Conservation (phyloP, 495 filamentous ascomycete species). For the Hypoxylon subgilvum region DNA sequence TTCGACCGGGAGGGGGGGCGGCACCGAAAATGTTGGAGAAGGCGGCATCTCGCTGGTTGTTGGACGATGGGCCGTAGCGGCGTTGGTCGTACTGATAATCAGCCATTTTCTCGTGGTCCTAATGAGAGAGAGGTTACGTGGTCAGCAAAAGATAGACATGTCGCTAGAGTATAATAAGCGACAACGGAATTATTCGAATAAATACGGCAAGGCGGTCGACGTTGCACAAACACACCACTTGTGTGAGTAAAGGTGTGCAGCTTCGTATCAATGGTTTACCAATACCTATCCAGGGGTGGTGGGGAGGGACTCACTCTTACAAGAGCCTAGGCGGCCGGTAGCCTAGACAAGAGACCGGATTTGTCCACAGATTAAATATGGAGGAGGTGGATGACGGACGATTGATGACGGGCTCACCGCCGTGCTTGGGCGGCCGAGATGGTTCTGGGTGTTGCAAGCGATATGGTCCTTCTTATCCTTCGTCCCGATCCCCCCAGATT, state of each 20-base stretch:
- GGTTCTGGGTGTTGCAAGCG: constrained; percentile 23
- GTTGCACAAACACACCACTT: constrained; percentile 34
- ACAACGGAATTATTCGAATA: constrained; percentile 17
- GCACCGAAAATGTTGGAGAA: constrained; percentile 96
- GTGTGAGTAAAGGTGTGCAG: constrained; percentile 19
- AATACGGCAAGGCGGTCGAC: constrained; percentile 12
- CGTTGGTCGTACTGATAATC: constrained; percentile 80
- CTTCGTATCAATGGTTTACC: constrained; percentile 28
- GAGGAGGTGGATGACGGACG: constrained; percentile 30
- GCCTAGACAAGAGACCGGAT: constrained; percentile 41
- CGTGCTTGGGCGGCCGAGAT: constrained; percentile 26
- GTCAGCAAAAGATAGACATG: constrained; percentile 27
- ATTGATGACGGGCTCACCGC: constrained; percentile 34
- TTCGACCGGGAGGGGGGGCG: constrained; percentile 82
- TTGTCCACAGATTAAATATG: constrained; percentile 18
- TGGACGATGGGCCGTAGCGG: constrained; percentile 71
- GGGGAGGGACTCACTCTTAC: constrained; percentile 37
- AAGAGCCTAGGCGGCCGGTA: constrained; percentile 42
- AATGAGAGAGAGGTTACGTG: constrained; percentile 19
- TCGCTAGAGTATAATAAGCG: constrained; percentile 11
- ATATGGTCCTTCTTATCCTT: constrained; percentile 19
- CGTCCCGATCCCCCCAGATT: constrained; percentile 7
- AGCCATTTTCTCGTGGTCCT: constrained; percentile 69
- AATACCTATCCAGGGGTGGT: constrained; percentile 18
- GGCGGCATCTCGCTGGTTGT: constrained; percentile 87